Evolutionary conservation across 1,284 basidiomycete species (phyloP).

Genomic region (Grifola frondosa): DNA sequence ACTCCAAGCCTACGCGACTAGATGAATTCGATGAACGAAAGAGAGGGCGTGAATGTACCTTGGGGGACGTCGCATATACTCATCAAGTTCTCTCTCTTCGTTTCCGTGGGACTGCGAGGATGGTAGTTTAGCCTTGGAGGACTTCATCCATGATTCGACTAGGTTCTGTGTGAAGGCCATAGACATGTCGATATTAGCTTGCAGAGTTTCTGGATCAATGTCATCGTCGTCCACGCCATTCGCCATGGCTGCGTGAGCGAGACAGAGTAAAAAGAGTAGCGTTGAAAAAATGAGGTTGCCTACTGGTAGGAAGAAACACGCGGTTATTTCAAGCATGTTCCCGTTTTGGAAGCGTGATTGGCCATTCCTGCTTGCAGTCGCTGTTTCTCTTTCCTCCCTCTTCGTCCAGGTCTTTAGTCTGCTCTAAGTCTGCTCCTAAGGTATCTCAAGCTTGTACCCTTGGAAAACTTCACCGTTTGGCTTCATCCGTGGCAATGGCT

Average conservation of each 20-base stretch:
- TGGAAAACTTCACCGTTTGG: no score
- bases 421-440: no score
- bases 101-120: constrained; percentile 27
- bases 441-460: no score
- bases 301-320: no score
- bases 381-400: no score
- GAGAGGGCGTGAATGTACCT: constrained; percentile 52
- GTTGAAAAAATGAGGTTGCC: no score
- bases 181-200: constrained; percentile 76
- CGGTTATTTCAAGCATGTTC: no score
- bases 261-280: not conserved
- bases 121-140: constrained; percentile 35
- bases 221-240: constrained; percentile 39
- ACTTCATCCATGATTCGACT: constrained; percentile 71
- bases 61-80: constrained; percentile 63
- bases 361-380: no score
- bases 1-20: constrained; percentile 58
- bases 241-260: constrained; percentile 15
- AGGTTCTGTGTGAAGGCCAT: constrained; percentile 71
- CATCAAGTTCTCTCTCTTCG: constrained; percentile 58
- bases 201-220: constrained; percentile 62
- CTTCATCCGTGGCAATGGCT: no score
- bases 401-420: no score
- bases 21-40: not conserved
- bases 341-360: no score